A percentile compares a stretch with the other conserved stretches of the same genome.
phyloP scores from a whole-genome alignment of 2,329 filamentous ascomycete genomes.

The Knufia petricola region DNA sequence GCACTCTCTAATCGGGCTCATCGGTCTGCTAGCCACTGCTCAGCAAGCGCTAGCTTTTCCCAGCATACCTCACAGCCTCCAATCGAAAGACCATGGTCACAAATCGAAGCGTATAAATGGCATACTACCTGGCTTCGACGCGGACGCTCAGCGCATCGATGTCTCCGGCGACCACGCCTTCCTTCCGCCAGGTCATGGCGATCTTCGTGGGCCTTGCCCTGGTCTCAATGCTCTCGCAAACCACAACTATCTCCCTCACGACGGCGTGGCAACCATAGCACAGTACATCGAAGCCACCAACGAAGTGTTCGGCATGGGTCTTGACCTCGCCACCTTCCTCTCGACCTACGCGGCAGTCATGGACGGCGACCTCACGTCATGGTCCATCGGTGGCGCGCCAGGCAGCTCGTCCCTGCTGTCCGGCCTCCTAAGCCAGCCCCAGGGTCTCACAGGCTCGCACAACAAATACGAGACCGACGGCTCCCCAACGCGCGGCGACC shows the following conservation, averaged over 20 bases:
- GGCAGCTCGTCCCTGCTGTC: slow-evolving; percentile 9
- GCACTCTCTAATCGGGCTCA: not conserved
- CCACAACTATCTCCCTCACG: slow-evolving; percentile 32
- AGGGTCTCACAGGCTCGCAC: slow-evolving; percentile 18
- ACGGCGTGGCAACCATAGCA: slow-evolving; percentile 29
- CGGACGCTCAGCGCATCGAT: slow-evolving; percentile 2
- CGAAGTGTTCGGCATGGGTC: slow-evolving; percentile 30
- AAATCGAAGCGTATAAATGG: not conserved
- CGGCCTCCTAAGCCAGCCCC: slow-evolving; percentile 18
- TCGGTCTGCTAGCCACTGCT: not conserved
- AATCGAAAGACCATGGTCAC: slow-evolving; percentile 8
- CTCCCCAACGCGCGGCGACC: slow-evolving; percentile 21
- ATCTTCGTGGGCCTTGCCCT: slow-evolving; percentile 31
- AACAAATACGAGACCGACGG: slow-evolving; percentile 23
- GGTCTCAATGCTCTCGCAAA: slow-evolving; percentile 34
- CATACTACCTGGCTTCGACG: slow-evolving; percentile 1
- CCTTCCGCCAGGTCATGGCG: slow-evolving; percentile 9
- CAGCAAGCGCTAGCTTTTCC: not conserved
- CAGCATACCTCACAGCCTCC: slow-evolving; percentile 18
- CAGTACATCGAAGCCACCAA: slow-evolving; percentile 27
- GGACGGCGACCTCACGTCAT: slow-evolving; percentile 21
- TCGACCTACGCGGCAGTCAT: slow-evolving; percentile 25
- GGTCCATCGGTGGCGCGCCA: slow-evolving; percentile 19
- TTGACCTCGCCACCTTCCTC: slow-evolving; percentile 31
- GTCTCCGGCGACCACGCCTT: slow-evolving; percentile 10